Conservation (phyloP, 768 basidiomycete genomes). For the Pisolithus sp. region DNA sequence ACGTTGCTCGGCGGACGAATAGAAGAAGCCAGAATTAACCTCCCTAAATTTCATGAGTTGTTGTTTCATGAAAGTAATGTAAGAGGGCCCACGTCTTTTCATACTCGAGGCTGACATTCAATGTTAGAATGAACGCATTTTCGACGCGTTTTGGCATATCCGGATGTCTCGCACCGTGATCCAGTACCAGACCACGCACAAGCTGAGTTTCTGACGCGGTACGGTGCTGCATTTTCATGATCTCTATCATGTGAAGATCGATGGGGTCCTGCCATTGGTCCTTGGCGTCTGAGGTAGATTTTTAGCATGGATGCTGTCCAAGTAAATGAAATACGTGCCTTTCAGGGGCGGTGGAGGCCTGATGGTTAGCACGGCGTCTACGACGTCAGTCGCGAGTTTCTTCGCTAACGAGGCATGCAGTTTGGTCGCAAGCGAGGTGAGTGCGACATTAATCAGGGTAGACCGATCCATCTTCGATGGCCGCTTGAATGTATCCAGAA, state of each 20-base stretch:
- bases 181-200: slow-evolving; percentile 89
- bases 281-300: slow-evolving; percentile 39
- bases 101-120: slow-evolving; percentile 97
- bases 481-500: slow-evolving; percentile 87
- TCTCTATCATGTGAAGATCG: slow-evolving; percentile 98
- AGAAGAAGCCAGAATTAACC: slow-evolving; percentile 99
- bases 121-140: slow-evolving; percentile 89
- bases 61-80: slow-evolving; percentile 12
- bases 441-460: slow-evolving; percentile 86
- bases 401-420: slow-evolving; percentile 75
- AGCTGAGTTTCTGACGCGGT: slow-evolving; percentile 96
- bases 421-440: slow-evolving; percentile 96
- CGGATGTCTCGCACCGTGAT: slow-evolving; percentile 95
- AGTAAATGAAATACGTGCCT: slow-evolving; percentile 37
- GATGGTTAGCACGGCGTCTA: slow-evolving; percentile 91
- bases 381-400: slow-evolving; percentile 85
- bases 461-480: slow-evolving; percentile 75
- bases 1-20: slow-evolving; percentile 95
- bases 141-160: slow-evolving; percentile 99
- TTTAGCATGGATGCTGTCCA: slow-evolving; percentile 24
- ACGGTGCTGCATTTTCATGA: slow-evolving; percentile 99
- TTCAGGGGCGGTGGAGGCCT: slow-evolving; percentile 57
- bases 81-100: slow-evolving; percentile 85
- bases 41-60: slow-evolving; percentile 50
- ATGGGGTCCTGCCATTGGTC: slow-evolving; percentile 83